phyloP scores from a whole-genome alignment of 805 yeast species.

The Pichia heedii region DNA sequence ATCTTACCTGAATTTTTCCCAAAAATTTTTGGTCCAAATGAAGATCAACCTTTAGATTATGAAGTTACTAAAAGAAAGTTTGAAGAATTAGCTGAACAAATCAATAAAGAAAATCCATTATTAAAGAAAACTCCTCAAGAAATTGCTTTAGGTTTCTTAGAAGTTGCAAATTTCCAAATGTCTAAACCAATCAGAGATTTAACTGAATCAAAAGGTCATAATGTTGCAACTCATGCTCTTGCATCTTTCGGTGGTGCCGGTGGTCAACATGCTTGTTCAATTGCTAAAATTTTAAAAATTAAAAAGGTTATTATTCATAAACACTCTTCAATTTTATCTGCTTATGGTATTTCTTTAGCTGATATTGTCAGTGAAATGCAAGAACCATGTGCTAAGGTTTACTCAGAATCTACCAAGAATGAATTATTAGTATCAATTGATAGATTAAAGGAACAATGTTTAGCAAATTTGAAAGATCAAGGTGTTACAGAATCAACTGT shows the following conservation, averaged over 20 bases:
- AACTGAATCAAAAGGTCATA: constrained; percentile 78
- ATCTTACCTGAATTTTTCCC: constrained; percentile 70
- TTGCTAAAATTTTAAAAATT: constrained; percentile 65
- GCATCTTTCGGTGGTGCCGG: constrained; percentile 93
- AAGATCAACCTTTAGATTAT: constrained; percentile 57
- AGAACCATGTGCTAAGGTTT: constrained; percentile 50
- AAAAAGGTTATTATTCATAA: constrained; percentile 62
- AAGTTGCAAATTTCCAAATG: constrained; percentile 83
- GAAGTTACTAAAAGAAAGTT: constrained; percentile 45
- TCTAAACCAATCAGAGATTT: constrained; percentile 77
- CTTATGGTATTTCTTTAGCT: constrained; percentile 82
- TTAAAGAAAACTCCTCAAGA: constrained; percentile 42
- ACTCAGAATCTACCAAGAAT: constrained; percentile 25
- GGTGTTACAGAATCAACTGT: constrained; percentile 42
- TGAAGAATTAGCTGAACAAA: constrained; percentile 41
- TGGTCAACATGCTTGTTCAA: constrained; percentile 78
- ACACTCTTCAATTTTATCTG: constrained; percentile 75
- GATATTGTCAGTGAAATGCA: constrained; percentile 74
- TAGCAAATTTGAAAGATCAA: constrained; percentile 36
- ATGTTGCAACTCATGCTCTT: constrained; percentile 52
- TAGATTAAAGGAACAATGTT: constrained; percentile 35
- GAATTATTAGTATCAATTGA: constrained; percentile 38
- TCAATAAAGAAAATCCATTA: constrained; percentile 43
- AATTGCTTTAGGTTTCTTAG: constrained; percentile 71
- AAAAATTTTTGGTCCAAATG: constrained; percentile 74